phyloP scores from a whole-genome alignment of 768 basidiomycete genomes.

The Mycena epipterygia region DNA sequence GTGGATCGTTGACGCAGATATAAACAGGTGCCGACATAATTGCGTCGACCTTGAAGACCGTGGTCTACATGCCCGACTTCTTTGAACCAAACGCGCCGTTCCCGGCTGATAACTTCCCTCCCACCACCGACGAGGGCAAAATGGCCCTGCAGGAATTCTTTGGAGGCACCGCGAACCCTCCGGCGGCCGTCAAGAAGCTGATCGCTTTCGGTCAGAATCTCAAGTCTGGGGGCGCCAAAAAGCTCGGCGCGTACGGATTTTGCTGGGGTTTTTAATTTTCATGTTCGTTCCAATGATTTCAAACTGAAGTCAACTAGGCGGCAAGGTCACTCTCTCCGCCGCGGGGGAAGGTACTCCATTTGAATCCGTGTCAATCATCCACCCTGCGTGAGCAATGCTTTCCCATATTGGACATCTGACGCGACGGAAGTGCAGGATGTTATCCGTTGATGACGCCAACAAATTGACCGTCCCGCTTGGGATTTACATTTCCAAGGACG shows the following conservation, averaged over 20 bases:
- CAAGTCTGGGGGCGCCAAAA: conserved; percentile 57
- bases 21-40: conserved; percentile 76
- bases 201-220: conserved; percentile 55
- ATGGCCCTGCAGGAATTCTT: conserved; percentile 70
- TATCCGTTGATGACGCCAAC: conserved; percentile 63
- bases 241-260: conserved; percentile 66
- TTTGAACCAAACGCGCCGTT: conserved; percentile 68
- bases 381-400: conserved; percentile 65
- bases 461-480: conserved; percentile 66
- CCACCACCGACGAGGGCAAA: conserved; percentile 66
- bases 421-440: conserved; percentile 54
- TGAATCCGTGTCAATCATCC: conserved; percentile 63
- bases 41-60: conserved; percentile 63
- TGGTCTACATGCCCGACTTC: conserved; percentile 78
- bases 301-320: conserved; percentile 48
- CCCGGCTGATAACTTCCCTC: conserved; percentile 64
- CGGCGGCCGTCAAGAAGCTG: conserved; percentile 55
- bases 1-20: too few relatives aligned
- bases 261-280: conserved; percentile 64
- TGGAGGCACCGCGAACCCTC: conserved; percentile 62
- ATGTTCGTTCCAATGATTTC: neutral
- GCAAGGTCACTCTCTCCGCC: conserved; percentile 61
- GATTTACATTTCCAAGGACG: conserved; percentile 71
- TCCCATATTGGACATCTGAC: neutral
- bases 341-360: conserved; percentile 59